Percentiles rank a stretch among this genome's conserved stretches.
These are phyloP conservation scores for Trametes versicolor DNA, from an alignment of 1,284 basidiomycete genomes.

Conservation along the genomic window DNA sequence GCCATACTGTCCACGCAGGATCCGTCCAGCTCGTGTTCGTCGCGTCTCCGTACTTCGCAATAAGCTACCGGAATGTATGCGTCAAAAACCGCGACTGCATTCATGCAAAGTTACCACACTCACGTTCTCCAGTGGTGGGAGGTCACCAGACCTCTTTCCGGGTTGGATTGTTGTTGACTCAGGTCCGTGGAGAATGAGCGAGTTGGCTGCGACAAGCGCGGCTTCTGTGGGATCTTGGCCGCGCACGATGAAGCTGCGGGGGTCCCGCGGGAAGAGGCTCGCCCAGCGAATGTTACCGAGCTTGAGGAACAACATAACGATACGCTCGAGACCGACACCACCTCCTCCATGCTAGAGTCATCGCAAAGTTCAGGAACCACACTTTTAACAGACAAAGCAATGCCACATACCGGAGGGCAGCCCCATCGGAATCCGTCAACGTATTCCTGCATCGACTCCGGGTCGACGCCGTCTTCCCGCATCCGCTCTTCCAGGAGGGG, in stretches of 20 bases:
- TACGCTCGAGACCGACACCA: slow-evolving; percentile 63
- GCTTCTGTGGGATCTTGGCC: slow-evolving; percentile 43
- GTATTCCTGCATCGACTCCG: slow-evolving; percentile 65
- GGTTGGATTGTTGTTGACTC: slow-evolving; percentile 43
- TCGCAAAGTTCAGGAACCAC: not conserved
- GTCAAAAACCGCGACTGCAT: not conserved
- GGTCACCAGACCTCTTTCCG: slow-evolving; percentile 40
- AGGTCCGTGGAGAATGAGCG: slow-evolving; percentile 45
- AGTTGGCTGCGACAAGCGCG: slow-evolving; percentile 39
- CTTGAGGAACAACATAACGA: slow-evolving; percentile 72
- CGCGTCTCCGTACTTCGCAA: slow-evolving; percentile 64
- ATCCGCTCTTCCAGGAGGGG: slow-evolving; percentile 65
- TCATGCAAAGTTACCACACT: slow-evolving; percentile 14
- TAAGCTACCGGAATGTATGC: slow-evolving; percentile 44
- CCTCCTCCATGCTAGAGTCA: slow-evolving; percentile 43
- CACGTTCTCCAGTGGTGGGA: slow-evolving; percentile 48
- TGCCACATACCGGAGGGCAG: slow-evolving; percentile 58
- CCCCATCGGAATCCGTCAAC: slow-evolving; percentile 75
- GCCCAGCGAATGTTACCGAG: slow-evolving; percentile 73
- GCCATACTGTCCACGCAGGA: slow-evolving; percentile 63
- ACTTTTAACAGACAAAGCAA: not conserved
- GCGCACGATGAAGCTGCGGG: slow-evolving; percentile 53
- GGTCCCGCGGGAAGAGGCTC: slow-evolving; percentile 72
- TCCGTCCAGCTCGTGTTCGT: slow-evolving; percentile 66
- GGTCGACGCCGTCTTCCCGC: slow-evolving; percentile 61